Evolutionary conservation across 2,329 filamentous ascomycete genomes (phyloP).

Genomic region (Epichloe brachyelytri): DNA sequence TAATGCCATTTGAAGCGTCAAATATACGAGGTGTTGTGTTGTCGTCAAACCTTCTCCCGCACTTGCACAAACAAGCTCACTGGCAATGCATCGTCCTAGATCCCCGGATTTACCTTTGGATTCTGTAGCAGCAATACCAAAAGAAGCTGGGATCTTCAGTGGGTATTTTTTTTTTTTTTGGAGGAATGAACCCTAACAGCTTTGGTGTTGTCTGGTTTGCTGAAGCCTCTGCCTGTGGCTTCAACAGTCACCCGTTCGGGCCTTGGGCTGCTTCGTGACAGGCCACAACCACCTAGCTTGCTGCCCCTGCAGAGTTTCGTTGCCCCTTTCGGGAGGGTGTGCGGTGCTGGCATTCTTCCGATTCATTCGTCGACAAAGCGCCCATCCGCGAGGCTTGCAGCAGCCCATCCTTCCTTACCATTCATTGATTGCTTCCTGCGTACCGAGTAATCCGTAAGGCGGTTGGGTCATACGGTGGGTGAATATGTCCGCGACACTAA

Average conservation of each 20-base stretch:
- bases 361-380: conserved; percentile 3
- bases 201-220: conserved; percentile 2
- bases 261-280: background rate
- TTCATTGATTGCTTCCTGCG: too few species aligned
- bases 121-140: background rate
- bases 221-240: background rate
- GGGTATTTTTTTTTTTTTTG: background rate
- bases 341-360: conserved; percentile 4
- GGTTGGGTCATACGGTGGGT: too few species aligned
- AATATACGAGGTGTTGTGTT: too few species aligned
- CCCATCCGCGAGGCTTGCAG: background rate
- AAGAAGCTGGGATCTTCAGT: background rate
- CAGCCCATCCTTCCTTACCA: background rate
- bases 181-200: background rate
- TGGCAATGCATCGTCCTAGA: background rate
- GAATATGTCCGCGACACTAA: background rate
- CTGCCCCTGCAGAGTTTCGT: background rate
- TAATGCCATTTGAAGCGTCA: too few species aligned
- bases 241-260: background rate
- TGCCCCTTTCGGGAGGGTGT: conserved; percentile 1
- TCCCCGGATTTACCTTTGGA: background rate
- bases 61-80: too few species aligned
- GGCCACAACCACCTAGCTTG: background rate
- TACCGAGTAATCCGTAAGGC: too few species aligned
- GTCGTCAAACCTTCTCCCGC: too few species aligned